phyloP scores from a whole-genome alignment of 257 asterid species.

The Fraxinus quadrangulata region DNA sequence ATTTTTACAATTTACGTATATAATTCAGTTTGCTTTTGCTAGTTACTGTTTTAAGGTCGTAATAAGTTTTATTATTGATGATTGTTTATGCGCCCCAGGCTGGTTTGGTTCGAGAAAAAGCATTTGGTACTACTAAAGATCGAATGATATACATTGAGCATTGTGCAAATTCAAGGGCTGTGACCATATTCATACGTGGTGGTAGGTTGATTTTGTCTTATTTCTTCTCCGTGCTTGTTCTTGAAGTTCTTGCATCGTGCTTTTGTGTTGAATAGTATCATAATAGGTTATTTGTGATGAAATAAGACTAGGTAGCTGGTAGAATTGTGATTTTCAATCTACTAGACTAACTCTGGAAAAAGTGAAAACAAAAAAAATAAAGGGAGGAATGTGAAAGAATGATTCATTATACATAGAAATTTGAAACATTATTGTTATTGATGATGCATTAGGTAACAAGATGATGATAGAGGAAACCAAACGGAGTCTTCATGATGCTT shows the following conservation, averaged over 20 bases:
- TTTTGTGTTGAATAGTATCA: neutral
- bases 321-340: neutral
- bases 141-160: conserved; percentile 97
- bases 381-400: conserved; percentile 2
- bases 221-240: neutral
- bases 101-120: conserved; percentile 92
- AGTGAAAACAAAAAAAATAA: neutral
- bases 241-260: neutral
- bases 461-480: conserved; percentile 98
- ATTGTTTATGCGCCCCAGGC: conserved; percentile 56
- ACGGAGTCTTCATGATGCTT: conserved; percentile 92
- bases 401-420: neutral
- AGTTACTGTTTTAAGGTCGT: neutral
- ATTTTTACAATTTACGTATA: neutral
- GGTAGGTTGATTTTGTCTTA: conserved; percentile 53
- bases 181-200: conserved; percentile 94
- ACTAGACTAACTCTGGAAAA: neutral
- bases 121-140: conserved; percentile 95
- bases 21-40: neutral
- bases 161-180: conserved; percentile 98
- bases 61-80: conserved; percentile 8
- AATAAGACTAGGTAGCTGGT: neutral
- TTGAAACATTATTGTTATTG: conserved; percentile 14
- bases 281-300: neutral
- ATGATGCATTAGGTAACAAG: conserved; percentile 72